A percentile compares a stretch with the other conserved stretches of the same genome.
These are phyloP conservation scores for Suillus plorans DNA, from an alignment of 768 basidiomycete species.

Conservation along the genomic window DNA sequence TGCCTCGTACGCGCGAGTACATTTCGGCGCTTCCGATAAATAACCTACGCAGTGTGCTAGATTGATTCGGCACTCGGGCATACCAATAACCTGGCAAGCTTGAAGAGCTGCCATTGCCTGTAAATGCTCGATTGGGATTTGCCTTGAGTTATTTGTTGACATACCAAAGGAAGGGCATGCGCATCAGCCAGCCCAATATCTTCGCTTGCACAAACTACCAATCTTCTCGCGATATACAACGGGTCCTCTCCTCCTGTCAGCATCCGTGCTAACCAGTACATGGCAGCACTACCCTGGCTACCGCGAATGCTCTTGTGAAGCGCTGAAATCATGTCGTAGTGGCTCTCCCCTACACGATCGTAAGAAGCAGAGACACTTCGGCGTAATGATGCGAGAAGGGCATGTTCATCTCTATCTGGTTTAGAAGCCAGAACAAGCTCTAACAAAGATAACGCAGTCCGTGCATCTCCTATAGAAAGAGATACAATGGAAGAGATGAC, in stretches of 20 bases:
- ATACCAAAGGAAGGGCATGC: conserved; percentile 71
- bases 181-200: conserved; percentile 82
- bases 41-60: conserved; percentile 77
- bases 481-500: conserved; percentile 51
- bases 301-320: conserved; percentile 84
- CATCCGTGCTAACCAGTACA: conserved; percentile 91
- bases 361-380: conserved; percentile 66
- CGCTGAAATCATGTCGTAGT: conserved; percentile 82
- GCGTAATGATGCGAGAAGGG: conserved; percentile 56
- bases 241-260: conserved; percentile 80
- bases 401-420: conserved; percentile 39
- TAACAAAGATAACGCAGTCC: conserved; percentile 74
- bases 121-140: conserved; percentile 14
- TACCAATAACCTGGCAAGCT: conserved; percentile 70
- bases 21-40: conserved; percentile 81
- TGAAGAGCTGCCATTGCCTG: conserved; percentile 64
- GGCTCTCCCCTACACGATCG: conserved; percentile 73
- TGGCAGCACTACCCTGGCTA: conserved; percentile 70
- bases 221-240: conserved; percentile 67
- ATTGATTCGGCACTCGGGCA: conserved; percentile 81
- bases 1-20: conserved; percentile 75
- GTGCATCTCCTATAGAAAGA: conserved; percentile 67
- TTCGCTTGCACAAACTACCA: conserved; percentile 82
- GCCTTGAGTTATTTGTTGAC: conserved; percentile 15
- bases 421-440: conserved; percentile 62